These are phyloP conservation scores for Alternaria sp. DNA, from an alignment of 2,329 filamentous ascomycete genomes.

Conservation along the genomic window DNA sequence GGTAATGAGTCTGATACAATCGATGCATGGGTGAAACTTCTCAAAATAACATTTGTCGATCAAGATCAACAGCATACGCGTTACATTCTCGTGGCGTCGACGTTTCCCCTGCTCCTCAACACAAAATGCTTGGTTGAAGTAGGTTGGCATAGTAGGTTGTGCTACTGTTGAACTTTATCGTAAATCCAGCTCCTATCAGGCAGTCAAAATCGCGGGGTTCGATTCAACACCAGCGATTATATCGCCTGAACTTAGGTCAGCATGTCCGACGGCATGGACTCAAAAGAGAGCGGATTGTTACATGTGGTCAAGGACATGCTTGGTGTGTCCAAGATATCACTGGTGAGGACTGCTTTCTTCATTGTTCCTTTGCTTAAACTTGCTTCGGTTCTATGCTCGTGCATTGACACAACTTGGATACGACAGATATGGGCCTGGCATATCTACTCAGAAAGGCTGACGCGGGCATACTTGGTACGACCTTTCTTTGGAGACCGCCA, in stretches of 20 bases:
- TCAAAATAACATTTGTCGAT: neutral
- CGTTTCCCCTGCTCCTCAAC: no score
- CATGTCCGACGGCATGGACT: neutral
- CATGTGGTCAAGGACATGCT: neutral
- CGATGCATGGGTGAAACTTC: neutral
- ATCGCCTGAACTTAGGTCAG: neutral
- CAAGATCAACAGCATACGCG: neutral
- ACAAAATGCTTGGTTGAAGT: no score
- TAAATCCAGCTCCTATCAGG: neutral
- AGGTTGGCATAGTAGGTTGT: no score
- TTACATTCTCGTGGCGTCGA: neutral
- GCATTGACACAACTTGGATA: accelerated
- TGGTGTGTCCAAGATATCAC: no score
- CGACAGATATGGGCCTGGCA: no score
- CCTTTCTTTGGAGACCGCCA: neutral
- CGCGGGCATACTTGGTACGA: no score
- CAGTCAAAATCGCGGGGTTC: neutral
- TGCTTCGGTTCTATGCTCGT: no score
- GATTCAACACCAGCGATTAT: neutral
- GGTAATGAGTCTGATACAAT: neutral
- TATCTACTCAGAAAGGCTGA: no score
- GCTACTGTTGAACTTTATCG: neutral
- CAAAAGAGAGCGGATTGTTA: neutral
- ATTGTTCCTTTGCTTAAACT: no score
- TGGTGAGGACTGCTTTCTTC: no score